Conservation (phyloP, 164 flowering plant genomes). For the Sextonia rubra region DNA sequence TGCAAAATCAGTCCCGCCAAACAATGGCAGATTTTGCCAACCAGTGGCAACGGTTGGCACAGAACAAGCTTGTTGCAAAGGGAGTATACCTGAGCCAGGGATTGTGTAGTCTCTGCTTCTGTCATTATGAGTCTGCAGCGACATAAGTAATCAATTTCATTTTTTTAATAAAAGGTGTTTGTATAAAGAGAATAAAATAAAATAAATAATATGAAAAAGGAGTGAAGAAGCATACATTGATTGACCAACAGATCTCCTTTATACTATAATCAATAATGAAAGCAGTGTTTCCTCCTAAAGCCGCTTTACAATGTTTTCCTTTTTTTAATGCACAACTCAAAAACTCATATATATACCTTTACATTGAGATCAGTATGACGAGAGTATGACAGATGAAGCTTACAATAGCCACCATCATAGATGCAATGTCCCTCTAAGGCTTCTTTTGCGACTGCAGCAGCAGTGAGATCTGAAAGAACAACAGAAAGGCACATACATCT, state of each 20-base stretch:
- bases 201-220: constrained; percentile 9
- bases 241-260: constrained; percentile 10
- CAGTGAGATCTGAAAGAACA: constrained; percentile 46
- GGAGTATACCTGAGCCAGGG: constrained; percentile 37
- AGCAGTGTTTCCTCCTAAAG: background rate
- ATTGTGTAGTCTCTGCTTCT: constrained; percentile 77
- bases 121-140: constrained; percentile 61
- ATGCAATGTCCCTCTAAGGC: constrained; percentile 89
- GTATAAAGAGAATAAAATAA: background rate
- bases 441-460: constrained; percentile 72
- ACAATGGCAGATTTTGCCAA: constrained; percentile 49
- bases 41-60: constrained; percentile 27
- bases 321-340: constrained; percentile 26
- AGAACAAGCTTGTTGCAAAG: constrained; percentile 40
- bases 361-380: constrained; percentile 97
- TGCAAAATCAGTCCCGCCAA: constrained; percentile 28
- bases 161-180: background rate
- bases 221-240: constrained; percentile 35
- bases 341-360: constrained; percentile 62
- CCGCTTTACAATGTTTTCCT: background rate
- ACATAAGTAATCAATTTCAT: background rate
- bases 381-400: constrained; percentile 98
- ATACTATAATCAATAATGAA: background rate
- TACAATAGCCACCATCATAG: constrained; percentile 97
- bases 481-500: background rate